These are phyloP conservation scores for Anaeramoeba flamelloides DNA, from an alignment of 78 protist genomes.

Conservation along the genomic window DNA sequence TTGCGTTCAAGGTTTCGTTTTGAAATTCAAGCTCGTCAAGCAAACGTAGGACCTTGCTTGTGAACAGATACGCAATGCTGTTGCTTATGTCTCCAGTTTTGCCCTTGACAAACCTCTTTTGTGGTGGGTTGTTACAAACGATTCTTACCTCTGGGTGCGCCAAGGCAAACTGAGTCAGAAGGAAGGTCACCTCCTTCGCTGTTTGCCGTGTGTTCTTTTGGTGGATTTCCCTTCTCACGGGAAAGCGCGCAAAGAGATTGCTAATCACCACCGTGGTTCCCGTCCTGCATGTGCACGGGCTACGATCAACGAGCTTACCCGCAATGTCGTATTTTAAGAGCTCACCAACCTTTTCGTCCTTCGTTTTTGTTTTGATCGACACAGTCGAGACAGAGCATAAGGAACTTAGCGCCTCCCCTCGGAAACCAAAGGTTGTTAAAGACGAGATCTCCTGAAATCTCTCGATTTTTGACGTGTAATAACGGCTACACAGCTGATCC, in stretches of 20 bases:
- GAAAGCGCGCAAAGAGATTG: not conserved
- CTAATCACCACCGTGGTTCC: not conserved
- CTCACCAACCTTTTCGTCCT: not conserved
- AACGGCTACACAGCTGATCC: not conserved
- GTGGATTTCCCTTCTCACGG: not conserved
- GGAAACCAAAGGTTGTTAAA: not conserved
- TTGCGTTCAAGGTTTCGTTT: not conserved
- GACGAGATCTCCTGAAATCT: not conserved
- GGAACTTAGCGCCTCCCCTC: not conserved
- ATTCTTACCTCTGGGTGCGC: not conserved
- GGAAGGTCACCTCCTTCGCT: not conserved
- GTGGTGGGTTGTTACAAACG: not conserved
- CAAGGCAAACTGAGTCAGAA: not conserved
- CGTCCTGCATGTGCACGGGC: not conserved
- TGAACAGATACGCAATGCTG: not conserved
- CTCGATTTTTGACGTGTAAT: not conserved
- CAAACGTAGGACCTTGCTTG: not conserved
- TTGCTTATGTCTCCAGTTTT: not conserved
- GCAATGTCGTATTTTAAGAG: not conserved
- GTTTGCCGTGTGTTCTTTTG: not conserved
- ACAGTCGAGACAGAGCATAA: not conserved
- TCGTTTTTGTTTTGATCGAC: not conserved
- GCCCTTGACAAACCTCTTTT: not conserved
- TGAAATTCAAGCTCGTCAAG: not conserved
- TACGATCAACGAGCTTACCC: not conserved